These are phyloP conservation scores for Metschnikowia aberdeeniae DNA, from an alignment of 805 yeast species.

Conservation along the genomic window DNA sequence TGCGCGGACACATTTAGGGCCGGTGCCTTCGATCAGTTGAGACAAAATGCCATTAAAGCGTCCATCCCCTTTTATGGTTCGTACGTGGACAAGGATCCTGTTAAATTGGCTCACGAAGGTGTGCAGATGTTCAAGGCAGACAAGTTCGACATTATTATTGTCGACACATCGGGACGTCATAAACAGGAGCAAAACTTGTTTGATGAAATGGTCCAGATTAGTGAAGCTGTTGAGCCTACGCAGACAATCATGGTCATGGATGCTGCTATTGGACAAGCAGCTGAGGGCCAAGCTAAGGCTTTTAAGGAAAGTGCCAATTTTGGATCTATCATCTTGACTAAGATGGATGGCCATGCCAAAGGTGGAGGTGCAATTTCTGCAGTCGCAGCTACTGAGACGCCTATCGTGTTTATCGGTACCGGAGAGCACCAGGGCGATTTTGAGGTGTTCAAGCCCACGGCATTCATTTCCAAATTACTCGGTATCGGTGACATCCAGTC, in stretches of 20 bases:
- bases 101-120: conserved; percentile 85
- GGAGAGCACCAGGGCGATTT: conserved; percentile 95
- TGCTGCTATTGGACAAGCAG: conserved; percentile 98
- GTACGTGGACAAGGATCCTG: conserved; percentile 94
- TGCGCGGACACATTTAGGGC: conserved; percentile 99
- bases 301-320: conserved; percentile 90
- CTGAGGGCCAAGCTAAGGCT: conserved; percentile 90
- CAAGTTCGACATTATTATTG: conserved; percentile 88
- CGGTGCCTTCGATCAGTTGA: conserved; percentile 97
- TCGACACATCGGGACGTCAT: conserved; percentile 97
- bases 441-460: conserved; percentile 84
- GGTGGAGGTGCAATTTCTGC: conserved; percentile 99
- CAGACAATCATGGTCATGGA: conserved; percentile 97
- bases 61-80: conserved; percentile 93
- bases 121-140: conserved; percentile 87
- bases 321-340: conserved; percentile 92
- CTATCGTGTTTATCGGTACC: conserved; percentile 94
- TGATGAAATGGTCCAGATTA: conserved; percentile 91
- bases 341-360: conserved; percentile 98
- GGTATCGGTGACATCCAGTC: conserved; percentile 97
- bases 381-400: conserved; percentile 94
- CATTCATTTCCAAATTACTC: conserved; percentile 83
- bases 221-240: conserved; percentile 82
- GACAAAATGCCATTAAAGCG: conserved; percentile 95
- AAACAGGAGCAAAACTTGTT: conserved; percentile 89